These are phyloP conservation scores for Pythium aristosporum DNA, from an alignment of 352 stramenopile genomes.

Conservation along the genomic window DNA sequence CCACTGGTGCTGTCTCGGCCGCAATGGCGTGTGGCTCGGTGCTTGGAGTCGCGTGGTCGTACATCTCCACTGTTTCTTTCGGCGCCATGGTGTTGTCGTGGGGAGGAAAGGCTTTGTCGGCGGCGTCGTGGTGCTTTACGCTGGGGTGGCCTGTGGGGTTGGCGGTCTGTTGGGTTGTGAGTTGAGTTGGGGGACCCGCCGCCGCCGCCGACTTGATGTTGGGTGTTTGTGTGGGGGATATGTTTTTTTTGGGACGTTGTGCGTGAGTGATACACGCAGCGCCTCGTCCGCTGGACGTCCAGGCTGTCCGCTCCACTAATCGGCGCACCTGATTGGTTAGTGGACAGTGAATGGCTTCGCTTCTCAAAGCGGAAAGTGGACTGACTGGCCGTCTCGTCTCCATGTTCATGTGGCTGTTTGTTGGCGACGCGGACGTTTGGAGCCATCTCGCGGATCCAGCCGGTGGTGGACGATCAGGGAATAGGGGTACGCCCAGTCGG, in stretches of 20 bases:
- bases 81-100: constrained; percentile 34
- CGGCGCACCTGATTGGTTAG: constrained; percentile 7
- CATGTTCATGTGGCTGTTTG: constrained; percentile 9
- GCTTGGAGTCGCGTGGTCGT: constrained; percentile 8
- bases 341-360: constrained; percentile 16
- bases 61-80: constrained; percentile 38
- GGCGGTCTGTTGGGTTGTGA: constrained; percentile 30
- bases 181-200: constrained; percentile 23
- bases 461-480: constrained; percentile 5
- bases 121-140: constrained; percentile 9
- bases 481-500: constrained; percentile 25
- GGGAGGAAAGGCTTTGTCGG: not conserved
- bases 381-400: constrained; percentile 23
- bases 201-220: constrained; percentile 28
- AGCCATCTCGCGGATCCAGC: constrained; percentile 24
- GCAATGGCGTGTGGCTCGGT: not conserved
- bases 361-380: constrained; percentile 1
- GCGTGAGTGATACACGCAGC: constrained; percentile 20
- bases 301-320: constrained; percentile 26
- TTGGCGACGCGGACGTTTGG: constrained; percentile 13
- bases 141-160: constrained; percentile 12
- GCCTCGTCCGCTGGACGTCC: constrained; percentile 8
- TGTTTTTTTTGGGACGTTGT: constrained; percentile 39
- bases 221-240: constrained; percentile 5
- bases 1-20: not conserved